phyloP scores from a whole-genome alignment of 2,329 filamentous ascomycete genomes.

The Paecilomyces niveus region DNA sequence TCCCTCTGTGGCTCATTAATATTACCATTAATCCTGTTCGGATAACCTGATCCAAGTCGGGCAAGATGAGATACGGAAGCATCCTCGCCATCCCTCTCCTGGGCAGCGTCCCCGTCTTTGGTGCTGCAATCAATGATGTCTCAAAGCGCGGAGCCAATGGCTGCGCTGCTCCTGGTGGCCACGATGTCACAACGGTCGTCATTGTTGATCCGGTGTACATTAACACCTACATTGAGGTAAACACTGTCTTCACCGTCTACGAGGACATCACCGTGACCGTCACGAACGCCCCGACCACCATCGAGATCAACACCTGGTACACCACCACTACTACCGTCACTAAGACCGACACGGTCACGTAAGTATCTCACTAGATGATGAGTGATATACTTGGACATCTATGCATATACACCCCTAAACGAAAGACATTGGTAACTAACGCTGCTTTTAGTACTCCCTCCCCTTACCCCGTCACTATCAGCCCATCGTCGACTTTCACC shows the following conservation, averaged over 20 bases:
- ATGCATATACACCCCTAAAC: not conserved
- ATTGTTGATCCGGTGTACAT: not conserved
- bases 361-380: not conserved
- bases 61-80: not conserved
- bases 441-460: not conserved
- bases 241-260: not conserved
- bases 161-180: not conserved
- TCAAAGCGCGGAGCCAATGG: not conserved
- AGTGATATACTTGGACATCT: too few relatives aligned
- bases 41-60: not conserved
- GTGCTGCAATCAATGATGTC: not conserved
- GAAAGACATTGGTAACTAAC: not conserved
- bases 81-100: not conserved
- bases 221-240: not conserved
- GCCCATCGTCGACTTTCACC: too few relatives aligned
- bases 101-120: not conserved
- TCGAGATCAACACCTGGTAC: not conserved
- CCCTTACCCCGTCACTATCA: conserved; percentile 6
- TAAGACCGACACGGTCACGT: not conserved
- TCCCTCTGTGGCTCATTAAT: not conserved
- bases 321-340: not conserved
- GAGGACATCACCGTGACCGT: not conserved
- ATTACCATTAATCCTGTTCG: not conserved
- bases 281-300: not conserved
- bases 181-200: not conserved